Conservation (phyloP, 1,139 yeast species). For the Meyerozyma athensensis region DNA sequence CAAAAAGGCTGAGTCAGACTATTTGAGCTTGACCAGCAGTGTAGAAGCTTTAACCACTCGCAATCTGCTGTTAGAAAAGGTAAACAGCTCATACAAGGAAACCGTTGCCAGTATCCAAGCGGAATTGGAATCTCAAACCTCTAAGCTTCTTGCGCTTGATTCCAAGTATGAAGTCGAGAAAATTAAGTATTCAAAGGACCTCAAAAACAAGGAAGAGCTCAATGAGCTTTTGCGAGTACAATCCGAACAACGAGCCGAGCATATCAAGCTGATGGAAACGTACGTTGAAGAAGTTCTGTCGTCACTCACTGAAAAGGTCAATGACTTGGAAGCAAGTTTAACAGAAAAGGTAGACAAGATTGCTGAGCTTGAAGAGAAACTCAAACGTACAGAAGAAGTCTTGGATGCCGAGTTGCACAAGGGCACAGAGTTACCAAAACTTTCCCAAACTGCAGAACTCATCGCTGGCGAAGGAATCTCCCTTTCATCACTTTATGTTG, state of each 20-base stretch:
- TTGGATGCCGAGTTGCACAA: slow-evolving; percentile 38
- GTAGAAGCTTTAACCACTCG: slow-evolving; percentile 24
- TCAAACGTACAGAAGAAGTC: slow-evolving; percentile 38
- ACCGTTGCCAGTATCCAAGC: slow-evolving; percentile 15
- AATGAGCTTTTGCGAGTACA: slow-evolving; percentile 54
- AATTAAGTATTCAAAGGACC: slow-evolving; percentile 57
- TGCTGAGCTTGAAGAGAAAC: slow-evolving; percentile 29
- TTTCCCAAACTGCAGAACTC: slow-evolving; percentile 33
- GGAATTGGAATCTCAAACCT: slow-evolving; percentile 43
- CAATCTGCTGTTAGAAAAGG: slow-evolving; percentile 20
- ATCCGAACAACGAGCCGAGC: slow-evolving; percentile 39
- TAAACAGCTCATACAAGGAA: slow-evolving; percentile 17
- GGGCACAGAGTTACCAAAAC: slow-evolving; percentile 37
- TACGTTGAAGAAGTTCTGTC: slow-evolving; percentile 39
- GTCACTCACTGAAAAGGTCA: slow-evolving; percentile 28
- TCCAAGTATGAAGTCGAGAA: slow-evolving; percentile 31
- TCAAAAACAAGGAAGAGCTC: slow-evolving; percentile 59
- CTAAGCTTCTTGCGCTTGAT: slow-evolving; percentile 29
- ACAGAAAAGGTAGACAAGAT: slow-evolving; percentile 30
- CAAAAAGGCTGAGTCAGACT: slow-evolving; percentile 37
- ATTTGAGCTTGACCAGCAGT: slow-evolving; percentile 25
- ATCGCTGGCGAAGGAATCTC: slow-evolving; percentile 57
- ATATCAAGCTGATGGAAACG: slow-evolving; percentile 46
- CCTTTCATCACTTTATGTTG: slow-evolving; percentile 64
- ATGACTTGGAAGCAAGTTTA: slow-evolving; percentile 19